A percentile compares a stretch with the other conserved stretches of the same genome.
Evolutionary conservation across 2,329 filamentous ascomycete species (phyloP).

Genomic region (Aureobasidium lini): DNA sequence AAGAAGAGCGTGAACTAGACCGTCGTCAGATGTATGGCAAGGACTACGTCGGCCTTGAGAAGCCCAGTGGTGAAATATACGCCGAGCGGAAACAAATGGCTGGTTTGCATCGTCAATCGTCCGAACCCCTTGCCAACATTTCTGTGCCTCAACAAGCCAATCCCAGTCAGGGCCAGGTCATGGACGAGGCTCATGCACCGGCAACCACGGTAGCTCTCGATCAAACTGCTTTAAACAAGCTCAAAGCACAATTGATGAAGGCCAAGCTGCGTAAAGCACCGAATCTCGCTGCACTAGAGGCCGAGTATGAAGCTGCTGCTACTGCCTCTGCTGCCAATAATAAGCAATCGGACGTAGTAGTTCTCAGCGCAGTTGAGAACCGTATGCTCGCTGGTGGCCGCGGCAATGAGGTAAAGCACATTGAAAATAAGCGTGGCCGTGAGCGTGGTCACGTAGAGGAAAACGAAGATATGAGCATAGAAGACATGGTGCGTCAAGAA

Average conservation of each 20-base stretch:
- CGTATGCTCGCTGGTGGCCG: slow-evolving; percentile 74
- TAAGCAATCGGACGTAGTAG: slow-evolving; percentile 61
- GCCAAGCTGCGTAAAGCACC: slow-evolving; percentile 76
- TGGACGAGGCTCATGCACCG: slow-evolving; percentile 48
- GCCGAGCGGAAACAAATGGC: slow-evolving; percentile 63
- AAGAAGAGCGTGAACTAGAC: slow-evolving; percentile 88
- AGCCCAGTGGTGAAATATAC: slow-evolving; percentile 80
- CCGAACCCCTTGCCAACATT: slow-evolving; percentile 17
- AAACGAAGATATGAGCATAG: slow-evolving; percentile 91
- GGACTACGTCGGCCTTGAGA: slow-evolving; percentile 76
- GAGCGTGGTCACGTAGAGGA: slow-evolving; percentile 81
- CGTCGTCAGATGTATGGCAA: slow-evolving; percentile 73
- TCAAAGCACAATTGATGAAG: slow-evolving; percentile 93
- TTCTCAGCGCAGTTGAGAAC: slow-evolving; percentile 82
- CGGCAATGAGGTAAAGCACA: slow-evolving; percentile 65
- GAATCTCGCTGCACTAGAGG: slow-evolving; percentile 68
- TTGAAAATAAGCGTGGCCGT: slow-evolving; percentile 72
- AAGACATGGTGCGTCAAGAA: slow-evolving; percentile 96
- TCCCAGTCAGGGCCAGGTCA: slow-evolving; percentile 47
- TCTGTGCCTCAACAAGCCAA: neutral
- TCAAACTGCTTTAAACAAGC: slow-evolving; percentile 73
- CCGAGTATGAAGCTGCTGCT: slow-evolving; percentile 72
- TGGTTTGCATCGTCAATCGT: slow-evolving; percentile 38
- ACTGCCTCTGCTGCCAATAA: slow-evolving; percentile 49
- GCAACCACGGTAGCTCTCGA: slow-evolving; percentile 53